Evolutionary conservation across 371 early-diverging fungal genomes (phyloP).

Genomic region (Cokeromyces recurvatus): DNA sequence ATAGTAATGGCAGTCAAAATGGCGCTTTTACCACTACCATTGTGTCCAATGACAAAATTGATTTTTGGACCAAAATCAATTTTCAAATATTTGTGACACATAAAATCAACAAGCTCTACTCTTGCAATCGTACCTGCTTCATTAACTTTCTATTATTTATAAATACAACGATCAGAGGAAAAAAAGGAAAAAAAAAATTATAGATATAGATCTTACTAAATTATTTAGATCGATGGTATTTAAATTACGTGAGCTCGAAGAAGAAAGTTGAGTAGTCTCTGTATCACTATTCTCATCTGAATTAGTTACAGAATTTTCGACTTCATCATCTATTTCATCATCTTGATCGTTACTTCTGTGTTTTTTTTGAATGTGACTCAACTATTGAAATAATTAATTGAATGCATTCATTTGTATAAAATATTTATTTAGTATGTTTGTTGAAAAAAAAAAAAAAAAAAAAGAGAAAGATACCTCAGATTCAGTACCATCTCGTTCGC

Average conservation of each 20-base stretch:
- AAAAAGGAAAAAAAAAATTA: not conserved
- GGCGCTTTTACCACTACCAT: constrained; percentile 96
- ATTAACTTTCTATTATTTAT: constrained; percentile 18
- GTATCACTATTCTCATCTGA: not conserved
- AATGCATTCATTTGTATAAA: too few relatives aligned
- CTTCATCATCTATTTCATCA: constrained; percentile 1
- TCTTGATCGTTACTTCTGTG: too few relatives aligned
- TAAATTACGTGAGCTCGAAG: not conserved
- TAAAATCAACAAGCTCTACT: constrained; percentile 85
- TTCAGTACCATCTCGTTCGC: too few relatives aligned
- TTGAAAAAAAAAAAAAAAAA: too few relatives aligned
- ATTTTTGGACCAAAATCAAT: constrained; percentile 83
- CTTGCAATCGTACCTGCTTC: constrained; percentile 74
- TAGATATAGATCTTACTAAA: not conserved
- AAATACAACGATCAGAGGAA: too few relatives aligned
- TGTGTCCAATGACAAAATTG: constrained; percentile 95
- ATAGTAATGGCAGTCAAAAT: constrained; percentile 89
- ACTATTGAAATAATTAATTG: too few relatives aligned
- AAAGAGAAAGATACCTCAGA: too few relatives aligned
- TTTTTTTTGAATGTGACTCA: too few relatives aligned
- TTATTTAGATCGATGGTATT: not conserved
- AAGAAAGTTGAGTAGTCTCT: not conserved
- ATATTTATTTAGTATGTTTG: too few relatives aligned
- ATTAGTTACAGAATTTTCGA: not conserved
- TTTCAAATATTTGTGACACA: constrained; percentile 86